Conservation (phyloP, 768 basidiomycete species). For the Filobasidium wieringae region DNA sequence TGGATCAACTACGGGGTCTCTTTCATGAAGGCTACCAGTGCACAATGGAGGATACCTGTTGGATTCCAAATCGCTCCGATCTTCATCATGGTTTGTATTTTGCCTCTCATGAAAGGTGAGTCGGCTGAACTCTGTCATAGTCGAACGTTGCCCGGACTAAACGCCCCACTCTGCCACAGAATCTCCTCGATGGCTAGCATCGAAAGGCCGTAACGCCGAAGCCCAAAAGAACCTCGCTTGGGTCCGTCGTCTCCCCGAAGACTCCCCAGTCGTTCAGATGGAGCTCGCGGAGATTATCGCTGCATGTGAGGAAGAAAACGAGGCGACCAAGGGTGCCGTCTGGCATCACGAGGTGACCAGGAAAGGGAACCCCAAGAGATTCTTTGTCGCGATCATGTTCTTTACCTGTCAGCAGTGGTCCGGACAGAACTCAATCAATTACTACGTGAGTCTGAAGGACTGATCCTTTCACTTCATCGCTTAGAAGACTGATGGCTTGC, state of each 20-base stretch:
- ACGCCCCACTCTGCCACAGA: too few species aligned
- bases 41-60: constrained; percentile 26
- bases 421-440: constrained; percentile 56
- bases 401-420: constrained; percentile 65
- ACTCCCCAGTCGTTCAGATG: constrained; percentile 33
- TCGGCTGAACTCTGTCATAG: too few species aligned
- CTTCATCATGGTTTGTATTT: constrained; percentile 36
- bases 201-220: constrained; percentile 33
- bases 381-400: constrained; percentile 55
- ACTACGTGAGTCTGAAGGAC: constrained; percentile 20
- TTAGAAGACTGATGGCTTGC: neutral
- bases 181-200: constrained; percentile 40
- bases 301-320: constrained; percentile 60
- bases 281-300: constrained; percentile 60
- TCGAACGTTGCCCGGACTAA: too few species aligned
- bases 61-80: constrained; percentile 38
- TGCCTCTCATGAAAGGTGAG: constrained; percentile 27
- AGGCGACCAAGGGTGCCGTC: constrained; percentile 53
- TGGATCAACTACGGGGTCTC: constrained; percentile 7
- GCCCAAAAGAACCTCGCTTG: constrained; percentile 46
- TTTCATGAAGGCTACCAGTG: constrained; percentile 11
- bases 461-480: constrained; percentile 33
- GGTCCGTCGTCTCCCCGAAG: constrained; percentile 36
- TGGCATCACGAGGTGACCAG: constrained; percentile 61
- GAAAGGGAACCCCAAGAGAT: constrained; percentile 72